Conservation (phyloP, 305 asterid species). For the Fraxinus dipetala region DNA sequence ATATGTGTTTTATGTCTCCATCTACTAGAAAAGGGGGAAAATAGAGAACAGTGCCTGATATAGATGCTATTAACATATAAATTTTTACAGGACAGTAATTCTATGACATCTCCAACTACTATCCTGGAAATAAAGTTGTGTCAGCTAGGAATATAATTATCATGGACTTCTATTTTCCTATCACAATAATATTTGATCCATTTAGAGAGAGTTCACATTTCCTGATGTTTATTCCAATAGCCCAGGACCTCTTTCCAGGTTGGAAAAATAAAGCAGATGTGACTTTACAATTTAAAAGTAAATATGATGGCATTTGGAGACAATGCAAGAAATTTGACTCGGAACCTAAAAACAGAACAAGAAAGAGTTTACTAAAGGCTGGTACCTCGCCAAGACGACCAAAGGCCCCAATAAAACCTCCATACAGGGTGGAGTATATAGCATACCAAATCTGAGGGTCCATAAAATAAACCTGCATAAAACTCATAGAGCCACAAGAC, state of each 20-base stretch:
- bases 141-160: conserved; percentile 13
- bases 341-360: conserved; percentile 9
- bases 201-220: conserved; percentile 7
- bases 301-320: conserved; percentile 15
- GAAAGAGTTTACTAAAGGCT: conserved; percentile 12
- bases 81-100: neutral
- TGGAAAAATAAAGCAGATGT: neutral
- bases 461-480: conserved; percentile 88
- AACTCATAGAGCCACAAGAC: conserved; percentile 25
- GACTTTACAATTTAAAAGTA: conserved; percentile 6
- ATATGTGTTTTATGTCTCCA: conserved; percentile 3
- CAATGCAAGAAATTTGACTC: conserved; percentile 10
- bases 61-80: neutral
- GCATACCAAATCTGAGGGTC: conserved; percentile 98
- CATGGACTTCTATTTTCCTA: neutral
- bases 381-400: conserved; percentile 98
- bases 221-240: conserved; percentile 6
- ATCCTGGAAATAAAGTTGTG: neutral
- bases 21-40: neutral
- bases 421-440: conserved; percentile 75
- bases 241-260: conserved; percentile 6
- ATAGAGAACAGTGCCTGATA: neutral
- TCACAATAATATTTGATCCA: conserved; percentile 6
- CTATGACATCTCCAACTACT: conserved; percentile 11
- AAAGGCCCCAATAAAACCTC: conserved; percentile 92